These are phyloP conservation scores for Trichocladium uniseriatum DNA, from an alignment of 495 filamentous ascomycete species.

Conservation along the genomic window DNA sequence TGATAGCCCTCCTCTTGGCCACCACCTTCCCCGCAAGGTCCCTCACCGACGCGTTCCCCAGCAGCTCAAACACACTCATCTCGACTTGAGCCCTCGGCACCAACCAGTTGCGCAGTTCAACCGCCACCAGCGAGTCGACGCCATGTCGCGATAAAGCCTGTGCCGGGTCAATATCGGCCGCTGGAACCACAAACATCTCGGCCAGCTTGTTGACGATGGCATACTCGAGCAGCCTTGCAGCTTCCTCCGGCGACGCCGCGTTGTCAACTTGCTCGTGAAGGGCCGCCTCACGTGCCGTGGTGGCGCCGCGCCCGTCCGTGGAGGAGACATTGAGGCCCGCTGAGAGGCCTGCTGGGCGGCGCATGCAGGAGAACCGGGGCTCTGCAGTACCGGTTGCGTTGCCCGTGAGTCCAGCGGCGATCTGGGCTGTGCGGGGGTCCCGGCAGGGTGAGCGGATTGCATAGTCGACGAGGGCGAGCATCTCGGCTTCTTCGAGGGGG, in stretches of 20 bases:
- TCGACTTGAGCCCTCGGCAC: not conserved
- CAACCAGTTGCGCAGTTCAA: slow-evolving; percentile 39
- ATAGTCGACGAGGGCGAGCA: slow-evolving; percentile 6
- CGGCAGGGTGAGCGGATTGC: slow-evolving; percentile 11
- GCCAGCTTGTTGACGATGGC: slow-evolving; percentile 18
- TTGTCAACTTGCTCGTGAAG: not conserved
- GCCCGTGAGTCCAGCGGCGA: slow-evolving; percentile 7
- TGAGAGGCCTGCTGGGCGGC: not conserved
- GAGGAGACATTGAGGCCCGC: not conserved
- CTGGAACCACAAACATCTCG: slow-evolving; percentile 24
- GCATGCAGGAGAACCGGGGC: slow-evolving; percentile 1
- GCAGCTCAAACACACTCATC: no score
- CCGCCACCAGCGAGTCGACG: slow-evolving; percentile 36
- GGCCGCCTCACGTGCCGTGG: no score
- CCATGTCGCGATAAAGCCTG: slow-evolving; percentile 16
- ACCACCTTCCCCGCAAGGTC: no score
- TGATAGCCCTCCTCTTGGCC: no score
- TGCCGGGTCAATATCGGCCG: no score
- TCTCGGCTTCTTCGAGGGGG: slow-evolving; percentile 7
- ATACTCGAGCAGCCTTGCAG: not conserved
- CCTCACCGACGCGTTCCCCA: no score
- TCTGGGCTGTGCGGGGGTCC: not conserved
- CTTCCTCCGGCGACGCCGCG: slow-evolving; percentile 3
- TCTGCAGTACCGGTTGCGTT: not conserved
- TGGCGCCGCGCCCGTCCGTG: no score